Conservation (phyloP, 371 early-diverging fungal genomes). For the Furculomyces boomerangus region DNA sequence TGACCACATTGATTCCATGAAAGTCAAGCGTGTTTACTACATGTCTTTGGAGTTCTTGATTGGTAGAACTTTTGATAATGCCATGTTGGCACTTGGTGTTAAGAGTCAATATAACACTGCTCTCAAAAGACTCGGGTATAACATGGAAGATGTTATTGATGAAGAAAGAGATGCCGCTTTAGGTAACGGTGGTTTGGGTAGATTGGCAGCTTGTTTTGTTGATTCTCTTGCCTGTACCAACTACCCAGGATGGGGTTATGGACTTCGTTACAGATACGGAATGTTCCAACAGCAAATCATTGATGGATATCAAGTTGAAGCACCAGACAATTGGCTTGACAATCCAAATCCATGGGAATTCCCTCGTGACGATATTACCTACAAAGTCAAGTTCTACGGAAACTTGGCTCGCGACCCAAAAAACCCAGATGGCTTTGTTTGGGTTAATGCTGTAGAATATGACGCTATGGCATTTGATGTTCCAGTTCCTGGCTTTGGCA, state of each 20-base stretch:
- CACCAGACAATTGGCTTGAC: constrained; percentile 77
- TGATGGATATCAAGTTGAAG: constrained; percentile 79
- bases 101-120: constrained; percentile 42
- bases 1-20: constrained; percentile 36
- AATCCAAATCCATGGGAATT: constrained; percentile 88
- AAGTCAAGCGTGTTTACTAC: constrained; percentile 83
- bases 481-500: constrained; percentile 75
- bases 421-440: constrained; percentile 37
- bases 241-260: constrained; percentile 79
- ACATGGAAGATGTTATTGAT: constrained; percentile 66
- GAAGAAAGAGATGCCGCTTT: constrained; percentile 85
- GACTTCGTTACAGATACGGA: constrained; percentile 79
- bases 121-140: constrained; percentile 53
- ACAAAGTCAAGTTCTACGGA: constrained; percentile 73
- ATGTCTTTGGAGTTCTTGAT: constrained; percentile 85
- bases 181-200: constrained; percentile 85
- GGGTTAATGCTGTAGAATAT: constrained; percentile 70
- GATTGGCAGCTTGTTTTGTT: constrained; percentile 79
- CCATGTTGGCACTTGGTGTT: constrained; percentile 57
- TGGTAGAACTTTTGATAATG: constrained; percentile 87
- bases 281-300: constrained; percentile 86
- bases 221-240: constrained; percentile 76
- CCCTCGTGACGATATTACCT: constrained; percentile 64
- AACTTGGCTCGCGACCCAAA: constrained; percentile 48
- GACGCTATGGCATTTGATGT: constrained; percentile 84